Base-by-base conservation (phyloP, 768 basidiomycete genomes). In the Lactarius hengduanensis region DNA sequence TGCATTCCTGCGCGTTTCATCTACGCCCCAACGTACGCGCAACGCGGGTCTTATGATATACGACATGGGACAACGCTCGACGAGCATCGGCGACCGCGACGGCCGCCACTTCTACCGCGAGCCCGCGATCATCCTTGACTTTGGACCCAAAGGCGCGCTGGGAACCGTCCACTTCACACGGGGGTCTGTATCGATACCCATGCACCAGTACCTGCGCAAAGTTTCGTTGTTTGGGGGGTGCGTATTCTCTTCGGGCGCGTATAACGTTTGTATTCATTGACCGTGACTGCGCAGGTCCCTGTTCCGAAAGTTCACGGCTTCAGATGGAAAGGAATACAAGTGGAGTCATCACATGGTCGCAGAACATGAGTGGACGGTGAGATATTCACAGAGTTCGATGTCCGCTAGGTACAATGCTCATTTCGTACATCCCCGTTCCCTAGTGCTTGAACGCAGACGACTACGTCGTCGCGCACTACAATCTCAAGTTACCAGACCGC, bases 291-390 rank as follows among this genome's bases (percentile, higher is more conserved):
- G 61, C 68, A 90, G 90, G 59, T 88, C 90, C 10, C 76, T 90
- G 67, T 83, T 83, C 54, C 77, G 90, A 55, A 90, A 88, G 74
- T 92, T 91, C 69, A 77, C 75, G 57, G 89, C 82, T 18, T 86
- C 85, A 47, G 88, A 91, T 73, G 88, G 88, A 40, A 80, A 80
- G 32, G 89, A 91, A 71, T 91, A 91, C 70, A 80, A 80, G 73
- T 92, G 90, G 90, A 81, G 82, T 34, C 78, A 85, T 75, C 80
- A 80, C 36, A 78, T 78, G 47, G 74, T 81, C 36, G 78, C 80
- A 9, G 85, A 82, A 20, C 88, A 90, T 65, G 88, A 91, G 76
- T 92, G 90, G 90, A 80, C 89, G 73, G 90, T 91, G 74, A 73
- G 90, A 43, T 34, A 59, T 22, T 41, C 26, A 26, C 50, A 55